A percentile compares a stretch with the other conserved stretches of the same genome.
phyloP scores from a whole-genome alignment of 2,329 filamentous ascomycete genomes.

The Cercospora sesami region DNA sequence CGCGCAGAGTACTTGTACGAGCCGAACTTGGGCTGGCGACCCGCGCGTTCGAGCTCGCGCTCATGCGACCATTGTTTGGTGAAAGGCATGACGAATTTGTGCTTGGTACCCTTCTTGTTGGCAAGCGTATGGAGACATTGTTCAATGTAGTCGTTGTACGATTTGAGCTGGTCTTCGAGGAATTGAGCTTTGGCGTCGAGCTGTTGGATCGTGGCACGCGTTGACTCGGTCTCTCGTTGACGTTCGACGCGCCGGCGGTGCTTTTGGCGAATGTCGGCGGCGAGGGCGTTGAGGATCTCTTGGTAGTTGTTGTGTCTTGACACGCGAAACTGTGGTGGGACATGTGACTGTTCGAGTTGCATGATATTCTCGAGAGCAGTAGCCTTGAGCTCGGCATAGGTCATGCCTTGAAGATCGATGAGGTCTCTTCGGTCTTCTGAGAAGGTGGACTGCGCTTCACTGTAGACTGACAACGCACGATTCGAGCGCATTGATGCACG shows the following conservation, averaged over 20 bases:
- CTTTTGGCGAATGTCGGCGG: slow-evolving; percentile 94
- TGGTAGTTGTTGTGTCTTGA: slow-evolving; percentile 88
- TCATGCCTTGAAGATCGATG: slow-evolving; percentile 84
- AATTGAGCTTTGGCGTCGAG: slow-evolving; percentile 85
- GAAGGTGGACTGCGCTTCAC: slow-evolving; percentile 42
- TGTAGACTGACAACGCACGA: slow-evolving; percentile 42
- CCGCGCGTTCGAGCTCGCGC: slow-evolving; percentile 86
- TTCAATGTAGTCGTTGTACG: slow-evolving; percentile 98
- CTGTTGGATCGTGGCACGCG: slow-evolving; percentile 71
- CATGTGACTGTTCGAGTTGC: slow-evolving; percentile 70
- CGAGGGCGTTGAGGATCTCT: slow-evolving; percentile 96
- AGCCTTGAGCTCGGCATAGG: slow-evolving; percentile 88
- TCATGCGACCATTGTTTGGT: slow-evolving; percentile 99
- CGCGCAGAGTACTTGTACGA: slow-evolving; percentile 96
- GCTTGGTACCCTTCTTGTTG: slow-evolving; percentile 85
- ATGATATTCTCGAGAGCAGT: slow-evolving; percentile 93
- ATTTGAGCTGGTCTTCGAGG: slow-evolving; percentile 92
- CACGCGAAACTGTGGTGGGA: slow-evolving; percentile 65
- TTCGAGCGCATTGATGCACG: slow-evolving; percentile 35
- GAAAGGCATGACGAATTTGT: slow-evolving; percentile 86
- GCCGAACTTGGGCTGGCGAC: slow-evolving; percentile 94
- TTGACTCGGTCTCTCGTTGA: slow-evolving; percentile 84
- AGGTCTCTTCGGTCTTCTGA: slow-evolving; percentile 50
- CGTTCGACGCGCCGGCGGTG: slow-evolving; percentile 89
- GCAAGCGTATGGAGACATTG: slow-evolving; percentile 96